Percentiles rank a stretch among this genome's conserved stretches.
These are phyloP conservation scores for Pyrus hybrid DNA, from an alignment of 331 rosid genomes.

Conservation along the genomic window DNA sequence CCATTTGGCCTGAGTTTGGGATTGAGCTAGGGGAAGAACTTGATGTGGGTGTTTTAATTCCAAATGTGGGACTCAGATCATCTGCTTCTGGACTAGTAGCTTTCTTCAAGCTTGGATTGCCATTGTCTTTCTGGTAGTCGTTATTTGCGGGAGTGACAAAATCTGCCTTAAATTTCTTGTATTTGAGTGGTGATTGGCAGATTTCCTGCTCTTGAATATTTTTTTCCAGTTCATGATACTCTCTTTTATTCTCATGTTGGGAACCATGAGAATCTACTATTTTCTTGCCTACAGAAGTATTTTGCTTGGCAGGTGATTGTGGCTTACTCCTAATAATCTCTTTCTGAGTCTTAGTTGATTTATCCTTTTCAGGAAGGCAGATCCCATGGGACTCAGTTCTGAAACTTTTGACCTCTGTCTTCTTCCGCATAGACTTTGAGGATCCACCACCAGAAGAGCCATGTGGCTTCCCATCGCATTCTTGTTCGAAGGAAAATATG, in stretches of 20 bases:
- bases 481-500: slow-evolving; percentile 32
- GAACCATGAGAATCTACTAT: slow-evolving; percentile 19
- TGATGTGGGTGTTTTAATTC: slow-evolving; percentile 38
- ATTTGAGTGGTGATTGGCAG: slow-evolving; percentile 26
- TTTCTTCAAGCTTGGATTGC: slow-evolving; percentile 3
- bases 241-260: slow-evolving; percentile 30
- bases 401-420: slow-evolving; percentile 24
- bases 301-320: slow-evolving; percentile 18
- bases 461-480: slow-evolving; percentile 20
- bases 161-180: slow-evolving; percentile 13
- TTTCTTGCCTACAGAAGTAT: slow-evolving; percentile 26
- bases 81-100: slow-evolving; percentile 35
- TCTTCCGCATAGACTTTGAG: slow-evolving; percentile 32
- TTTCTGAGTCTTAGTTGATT: slow-evolving; percentile 22
- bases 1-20: slow-evolving; percentile 30
- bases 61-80: slow-evolving; percentile 53
- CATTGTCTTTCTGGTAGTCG: slow-evolving; percentile 26
- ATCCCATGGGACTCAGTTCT: slow-evolving; percentile 24
- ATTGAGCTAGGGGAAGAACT: slow-evolving; percentile 44
- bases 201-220: slow-evolving; percentile 26
- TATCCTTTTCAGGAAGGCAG: slow-evolving; percentile 29
- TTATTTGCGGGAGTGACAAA: slow-evolving; percentile 29
- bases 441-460: slow-evolving; percentile 35
- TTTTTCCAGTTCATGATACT: slow-evolving; percentile 20
- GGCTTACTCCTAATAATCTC: slow-evolving; percentile 33